These are phyloP conservation scores for Daedaleopsis sinensis DNA, from an alignment of 768 basidiomycete genomes.

Conservation along the genomic window DNA sequence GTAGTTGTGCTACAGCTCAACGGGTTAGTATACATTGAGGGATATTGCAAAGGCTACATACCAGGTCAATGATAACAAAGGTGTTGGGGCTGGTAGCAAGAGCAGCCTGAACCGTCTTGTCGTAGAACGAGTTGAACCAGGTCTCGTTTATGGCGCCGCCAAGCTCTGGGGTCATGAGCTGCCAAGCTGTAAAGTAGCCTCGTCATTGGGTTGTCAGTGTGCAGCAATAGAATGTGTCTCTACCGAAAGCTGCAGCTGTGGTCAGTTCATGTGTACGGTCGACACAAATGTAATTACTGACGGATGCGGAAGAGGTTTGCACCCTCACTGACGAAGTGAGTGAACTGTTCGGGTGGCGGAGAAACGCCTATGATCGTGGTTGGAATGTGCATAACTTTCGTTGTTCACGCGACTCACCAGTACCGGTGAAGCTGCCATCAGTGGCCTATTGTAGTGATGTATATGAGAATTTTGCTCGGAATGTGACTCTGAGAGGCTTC, in stretches of 20 bases:
- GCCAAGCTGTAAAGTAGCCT: constrained; percentile 45
- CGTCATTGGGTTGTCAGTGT: background rate
- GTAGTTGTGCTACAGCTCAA: constrained; percentile 51
- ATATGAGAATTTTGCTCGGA: too few species aligned
- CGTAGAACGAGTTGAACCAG: constrained; percentile 47
- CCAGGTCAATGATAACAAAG: constrained; percentile 55
- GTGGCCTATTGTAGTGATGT: constrained; percentile 25
- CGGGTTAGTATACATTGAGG: background rate
- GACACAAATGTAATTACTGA: constrained; percentile 23
- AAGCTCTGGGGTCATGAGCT: constrained; percentile 51
- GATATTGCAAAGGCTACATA: constrained; percentile 13
- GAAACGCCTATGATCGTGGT: constrained; percentile 23
- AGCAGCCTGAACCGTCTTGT: constrained; percentile 50
- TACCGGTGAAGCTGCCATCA: constrained; percentile 48
- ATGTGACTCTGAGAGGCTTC: too few species aligned
- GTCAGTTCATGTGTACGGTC: background rate
- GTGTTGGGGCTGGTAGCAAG: constrained; percentile 43
- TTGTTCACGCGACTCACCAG: constrained; percentile 8
- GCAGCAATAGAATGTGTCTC: background rate
- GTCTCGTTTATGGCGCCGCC: constrained; percentile 49
- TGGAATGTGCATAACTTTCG: background rate
- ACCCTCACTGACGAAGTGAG: constrained; percentile 51
- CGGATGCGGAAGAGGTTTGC: constrained; percentile 51
- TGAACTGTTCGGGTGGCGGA: constrained; percentile 48
- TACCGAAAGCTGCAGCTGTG: constrained; percentile 33